Evolutionary conservation across 2,329 filamentous ascomycete genomes (phyloP), one percentile per base, ranked within the genome.

Genomic region (Fusarium sp.): DNA sequence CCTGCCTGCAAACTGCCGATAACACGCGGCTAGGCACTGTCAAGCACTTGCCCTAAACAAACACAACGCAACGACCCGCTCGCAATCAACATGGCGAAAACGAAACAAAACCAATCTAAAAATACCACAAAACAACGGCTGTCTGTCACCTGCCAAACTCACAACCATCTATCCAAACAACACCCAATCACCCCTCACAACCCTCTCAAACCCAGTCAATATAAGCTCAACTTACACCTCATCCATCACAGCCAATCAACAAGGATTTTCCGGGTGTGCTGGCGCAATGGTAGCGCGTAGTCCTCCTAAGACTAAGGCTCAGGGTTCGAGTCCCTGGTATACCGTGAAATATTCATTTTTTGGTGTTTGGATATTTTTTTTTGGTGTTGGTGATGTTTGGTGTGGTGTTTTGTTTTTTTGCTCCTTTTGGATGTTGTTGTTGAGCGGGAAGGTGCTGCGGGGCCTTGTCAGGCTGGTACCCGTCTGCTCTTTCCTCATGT

Each of bases 231-330:
- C 33, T 53, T 66, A 17, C 14, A 24, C 10, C 1, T 0, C 6
- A 4, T 29, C 6, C 38, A 36, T 4, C 62, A 75, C 66, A 69
- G 60, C 68, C 69, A 76, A 77, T 75, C 74, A 72, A 53, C 38
- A 70, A 46, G 60, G 68, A 62, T 61, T 65, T 56, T 60, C 36
- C 64, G 6, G 75, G 78, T 80, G 78, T 77, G 79, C 79, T 81
- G 80, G 79, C 79, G 80, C 79, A 81, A 81, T 81, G 80, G 80
- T 81, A 81, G 80, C 80, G 80, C 79, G 79, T 79, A 81, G 80
- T 80, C 80, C 80, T 81, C 80, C 80, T 82, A 82, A 82, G 80
- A 81, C 80, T 81, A 80, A 81, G 80, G 80, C 76, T 82, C 79
- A 81, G 80, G 80, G 80, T 82, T 82, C 80, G 80, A 82, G 80